A percentile compares a stretch with the other conserved stretches of the same genome.
Evolutionary conservation across 768 basidiomycete species (phyloP).

Genomic region (Dendrothele bispora): DNA sequence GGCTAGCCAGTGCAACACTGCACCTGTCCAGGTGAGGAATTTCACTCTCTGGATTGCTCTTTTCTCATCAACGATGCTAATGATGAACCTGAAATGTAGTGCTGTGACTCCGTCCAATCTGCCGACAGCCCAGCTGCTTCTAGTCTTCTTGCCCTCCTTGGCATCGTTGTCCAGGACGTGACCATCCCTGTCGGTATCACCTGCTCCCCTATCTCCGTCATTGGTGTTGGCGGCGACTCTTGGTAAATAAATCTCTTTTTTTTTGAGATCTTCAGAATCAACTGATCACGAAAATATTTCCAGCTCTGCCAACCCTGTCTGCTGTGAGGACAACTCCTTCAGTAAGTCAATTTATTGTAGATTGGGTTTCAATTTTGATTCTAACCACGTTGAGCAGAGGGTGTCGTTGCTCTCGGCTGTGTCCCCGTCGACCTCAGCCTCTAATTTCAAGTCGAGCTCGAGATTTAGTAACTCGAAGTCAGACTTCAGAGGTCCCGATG

Average conservation of each 20-base stretch:
- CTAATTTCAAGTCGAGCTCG: too few species aligned
- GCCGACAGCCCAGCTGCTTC: not conserved
- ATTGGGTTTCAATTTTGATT: not conserved
- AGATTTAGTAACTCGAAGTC: too few species aligned
- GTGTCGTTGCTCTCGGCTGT: constrained; percentile 15
- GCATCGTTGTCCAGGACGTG: not conserved
- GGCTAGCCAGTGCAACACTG: not conserved
- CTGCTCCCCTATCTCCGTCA: not conserved
- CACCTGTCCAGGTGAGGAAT: not conserved
- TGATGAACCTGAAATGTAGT: too few species aligned
- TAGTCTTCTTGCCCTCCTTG: not conserved
- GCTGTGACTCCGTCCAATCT: not conserved
- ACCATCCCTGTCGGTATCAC: not conserved
- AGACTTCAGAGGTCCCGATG: too few species aligned
- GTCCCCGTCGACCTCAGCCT: constrained; percentile 2
- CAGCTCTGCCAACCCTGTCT: constrained; percentile 6
- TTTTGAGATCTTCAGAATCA: too few species aligned
- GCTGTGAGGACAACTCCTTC: constrained; percentile 9
- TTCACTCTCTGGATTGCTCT: too few species aligned
- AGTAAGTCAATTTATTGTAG: too few species aligned
- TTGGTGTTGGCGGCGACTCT: not conserved
- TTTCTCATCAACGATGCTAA: too few species aligned
- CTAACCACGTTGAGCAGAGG: not conserved
- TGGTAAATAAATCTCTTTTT: too few species aligned
- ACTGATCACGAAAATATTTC: too few species aligned